Evolutionary conservation across 2,329 filamentous ascomycete species (phyloP).

Genomic region (Geosmithia flava): DNA sequence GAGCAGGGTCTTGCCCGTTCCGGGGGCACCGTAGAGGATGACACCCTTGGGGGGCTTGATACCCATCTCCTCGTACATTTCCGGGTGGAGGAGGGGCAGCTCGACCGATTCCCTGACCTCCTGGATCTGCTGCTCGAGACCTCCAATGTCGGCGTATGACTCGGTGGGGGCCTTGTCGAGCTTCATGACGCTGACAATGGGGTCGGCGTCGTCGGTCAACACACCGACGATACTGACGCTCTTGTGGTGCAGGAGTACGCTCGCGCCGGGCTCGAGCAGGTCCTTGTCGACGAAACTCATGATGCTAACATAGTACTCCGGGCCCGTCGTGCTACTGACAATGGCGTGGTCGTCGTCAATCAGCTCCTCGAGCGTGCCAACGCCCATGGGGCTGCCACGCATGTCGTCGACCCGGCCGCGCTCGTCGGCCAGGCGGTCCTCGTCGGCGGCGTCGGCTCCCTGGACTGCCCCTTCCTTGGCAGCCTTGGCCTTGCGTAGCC

Average conservation of each 20-base stretch:
- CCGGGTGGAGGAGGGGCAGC: slow-evolving; percentile 84
- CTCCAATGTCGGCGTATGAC: slow-evolving; percentile 97
- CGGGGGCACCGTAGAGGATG: slow-evolving; percentile 93
- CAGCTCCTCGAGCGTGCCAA: slow-evolving; percentile 94
- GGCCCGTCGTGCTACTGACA: slow-evolving; percentile 91
- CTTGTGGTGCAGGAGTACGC: slow-evolving; percentile 93
- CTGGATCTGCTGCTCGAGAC: slow-evolving; percentile 88
- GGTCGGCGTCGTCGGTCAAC: slow-evolving; percentile 90
- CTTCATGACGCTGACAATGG: slow-evolving; percentile 96
- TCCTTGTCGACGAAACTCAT: slow-evolving; percentile 99
- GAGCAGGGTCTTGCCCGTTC: slow-evolving; percentile 90
- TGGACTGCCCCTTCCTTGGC: slow-evolving; percentile 53
- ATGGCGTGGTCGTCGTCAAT: slow-evolving; percentile 99
- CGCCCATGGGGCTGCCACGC: slow-evolving; percentile 96
- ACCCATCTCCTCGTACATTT: slow-evolving; percentile 99
- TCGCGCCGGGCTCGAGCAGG: slow-evolving; percentile 88
- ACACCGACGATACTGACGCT: slow-evolving; percentile 96
- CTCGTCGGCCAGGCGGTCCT: slow-evolving; percentile 87
- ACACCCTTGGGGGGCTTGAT: slow-evolving; percentile 99
- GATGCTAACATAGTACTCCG: slow-evolving; percentile 98
- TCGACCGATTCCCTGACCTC: slow-evolving; percentile 97
- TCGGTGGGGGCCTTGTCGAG: slow-evolving; percentile 97
- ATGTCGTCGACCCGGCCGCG: slow-evolving; percentile 93
- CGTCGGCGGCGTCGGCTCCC: slow-evolving; percentile 54
- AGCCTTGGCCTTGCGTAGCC: slow-evolving; percentile 81